Percentiles rank a stretch among this genome's conserved stretches.
Conservation (phyloP, 331 rosid species). For the Pyrus hybrid region DNA sequence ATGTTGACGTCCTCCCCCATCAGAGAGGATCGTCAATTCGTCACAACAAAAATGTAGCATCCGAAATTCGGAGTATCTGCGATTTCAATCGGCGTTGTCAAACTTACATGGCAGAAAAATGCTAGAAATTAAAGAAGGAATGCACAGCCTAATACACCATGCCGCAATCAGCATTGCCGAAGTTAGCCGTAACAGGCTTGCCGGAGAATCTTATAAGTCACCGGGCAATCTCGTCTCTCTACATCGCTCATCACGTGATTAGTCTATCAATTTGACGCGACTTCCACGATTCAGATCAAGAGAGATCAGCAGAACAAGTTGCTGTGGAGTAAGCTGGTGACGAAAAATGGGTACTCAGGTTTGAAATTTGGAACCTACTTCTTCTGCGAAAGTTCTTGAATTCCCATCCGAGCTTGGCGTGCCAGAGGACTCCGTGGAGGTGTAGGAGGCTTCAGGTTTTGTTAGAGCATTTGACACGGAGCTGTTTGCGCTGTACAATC, state of each 20-base stretch:
- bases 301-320: not conserved
- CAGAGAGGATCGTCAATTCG: too few species aligned
- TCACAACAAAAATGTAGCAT: too few species aligned
- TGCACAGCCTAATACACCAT: not conserved
- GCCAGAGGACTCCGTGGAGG: slow-evolving; percentile 33
- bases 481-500: slow-evolving; percentile 38
- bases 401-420: slow-evolving; percentile 16
- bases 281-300: not conserved
- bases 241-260: too few species aligned
- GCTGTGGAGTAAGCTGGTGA: not conserved
- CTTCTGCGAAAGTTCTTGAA: slow-evolving; percentile 5
- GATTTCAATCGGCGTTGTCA: too few species aligned
- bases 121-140: not conserved
- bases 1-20: too few species aligned
- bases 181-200: too few species aligned
- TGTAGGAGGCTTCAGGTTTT: slow-evolving; percentile 36
- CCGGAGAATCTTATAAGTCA: too few species aligned
- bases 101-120: too few species aligned
- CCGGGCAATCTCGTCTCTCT: too few species aligned
- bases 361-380: not conserved
- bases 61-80: too few species aligned
- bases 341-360: not conserved
- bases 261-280: not conserved
- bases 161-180: not conserved
- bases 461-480: slow-evolving; percentile 34